These are phyloP conservation scores for Carex cristatella DNA, from an alignment of 176 grass and related monocot genomes.

Conservation along the genomic window DNA sequence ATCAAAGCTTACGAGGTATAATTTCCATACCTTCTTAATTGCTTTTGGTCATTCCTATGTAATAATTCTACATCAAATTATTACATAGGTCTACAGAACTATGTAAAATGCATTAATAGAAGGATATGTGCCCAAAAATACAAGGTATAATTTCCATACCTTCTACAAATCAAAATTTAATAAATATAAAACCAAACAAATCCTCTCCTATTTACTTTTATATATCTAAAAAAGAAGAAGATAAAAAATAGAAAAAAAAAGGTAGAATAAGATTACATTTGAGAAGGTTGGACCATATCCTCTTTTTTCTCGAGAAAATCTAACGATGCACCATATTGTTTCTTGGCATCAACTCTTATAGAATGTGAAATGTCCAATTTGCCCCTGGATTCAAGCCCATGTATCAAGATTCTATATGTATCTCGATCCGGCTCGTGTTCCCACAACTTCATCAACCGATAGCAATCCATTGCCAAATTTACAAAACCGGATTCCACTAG, in stretches of 20 bases:
- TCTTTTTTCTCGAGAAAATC: conserved; percentile 52
- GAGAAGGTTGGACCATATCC: background rate
- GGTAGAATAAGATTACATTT: background rate
- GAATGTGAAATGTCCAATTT: conserved; percentile 41
- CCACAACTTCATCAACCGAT: conserved; percentile 79
- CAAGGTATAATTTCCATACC: background rate
- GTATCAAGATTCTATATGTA: conserved; percentile 55
- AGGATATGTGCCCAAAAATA: background rate
- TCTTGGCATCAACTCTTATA: conserved; percentile 54
- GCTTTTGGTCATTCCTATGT: too few relatives aligned
- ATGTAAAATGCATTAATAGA: background rate
- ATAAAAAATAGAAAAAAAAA: background rate
- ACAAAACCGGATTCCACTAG: conserved; percentile 51
- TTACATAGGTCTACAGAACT: too few relatives aligned
- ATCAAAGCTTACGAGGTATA: too few relatives aligned
- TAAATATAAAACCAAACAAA: background rate
- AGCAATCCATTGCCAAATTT: conserved; percentile 61
- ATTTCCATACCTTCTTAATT: too few relatives aligned
- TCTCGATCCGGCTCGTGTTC: conserved; percentile 58
- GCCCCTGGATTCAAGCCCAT: conserved; percentile 51
- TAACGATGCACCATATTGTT: conserved; percentile 34
- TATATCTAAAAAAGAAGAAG: background rate
- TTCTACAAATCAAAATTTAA: background rate
- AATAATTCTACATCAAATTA: too few relatives aligned
- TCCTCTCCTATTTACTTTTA: background rate